phyloP scores from a whole-genome alignment of 192 early-diverging fungal genomes.

The Chytriomyces hyalinus region DNA sequence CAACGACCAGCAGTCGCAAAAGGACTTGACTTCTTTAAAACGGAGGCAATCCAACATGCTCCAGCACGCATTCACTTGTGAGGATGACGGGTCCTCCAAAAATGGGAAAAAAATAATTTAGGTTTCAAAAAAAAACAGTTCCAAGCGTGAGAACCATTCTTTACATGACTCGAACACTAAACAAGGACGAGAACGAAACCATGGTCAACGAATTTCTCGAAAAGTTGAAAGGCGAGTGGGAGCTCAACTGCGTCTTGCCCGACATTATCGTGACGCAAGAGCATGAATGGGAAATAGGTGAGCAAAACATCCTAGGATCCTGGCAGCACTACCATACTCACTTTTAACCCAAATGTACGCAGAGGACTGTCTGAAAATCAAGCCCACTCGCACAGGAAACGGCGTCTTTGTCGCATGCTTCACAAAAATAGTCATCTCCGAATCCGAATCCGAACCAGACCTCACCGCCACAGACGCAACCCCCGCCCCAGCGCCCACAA shows the following conservation, averaged over 20 bases:
- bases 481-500: not conserved
- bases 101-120: not conserved
- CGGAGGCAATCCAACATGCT: slow-evolving; percentile 71
- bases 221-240: slow-evolving; percentile 41
- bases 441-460: slow-evolving; percentile 26
- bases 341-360: slow-evolving; percentile 19
- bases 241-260: slow-evolving; percentile 53
- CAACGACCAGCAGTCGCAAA: slow-evolving; percentile 52
- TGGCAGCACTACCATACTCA: slow-evolving; percentile 25
- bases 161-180: slow-evolving; percentile 93
- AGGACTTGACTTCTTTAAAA: slow-evolving; percentile 53
- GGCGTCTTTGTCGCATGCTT: slow-evolving; percentile 94
- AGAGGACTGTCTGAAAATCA: slow-evolving; percentile 60
- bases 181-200: slow-evolving; percentile 88
- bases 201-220: slow-evolving; percentile 77
- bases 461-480: not conserved
- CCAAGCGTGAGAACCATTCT: slow-evolving; percentile 77
- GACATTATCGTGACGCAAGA: slow-evolving; percentile 43
- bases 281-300: slow-evolving; percentile 47
- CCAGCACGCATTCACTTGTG: slow-evolving; percentile 71
- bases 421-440: slow-evolving; percentile 28
- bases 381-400: slow-evolving; percentile 71
- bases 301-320: not conserved
- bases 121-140: slow-evolving; percentile 50
- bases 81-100: not conserved